Evolutionary conservation across 1,284 basidiomycete species (phyloP).

Genomic region (Apiotrichum gracile): DNA sequence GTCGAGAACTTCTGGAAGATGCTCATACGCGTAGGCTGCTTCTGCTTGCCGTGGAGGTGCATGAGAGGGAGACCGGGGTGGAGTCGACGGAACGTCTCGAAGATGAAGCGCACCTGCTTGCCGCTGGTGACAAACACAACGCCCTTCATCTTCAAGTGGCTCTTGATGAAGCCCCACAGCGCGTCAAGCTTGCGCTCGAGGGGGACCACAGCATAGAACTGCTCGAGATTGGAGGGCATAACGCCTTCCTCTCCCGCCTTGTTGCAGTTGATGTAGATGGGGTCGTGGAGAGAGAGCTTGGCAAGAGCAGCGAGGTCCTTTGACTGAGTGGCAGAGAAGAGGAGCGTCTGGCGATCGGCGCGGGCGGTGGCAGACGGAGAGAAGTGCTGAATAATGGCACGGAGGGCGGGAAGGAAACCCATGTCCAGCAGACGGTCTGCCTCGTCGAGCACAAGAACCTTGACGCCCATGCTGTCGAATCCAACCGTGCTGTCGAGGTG

Average conservation of each 20-base stretch:
- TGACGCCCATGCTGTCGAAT: slow-evolving; percentile 84
- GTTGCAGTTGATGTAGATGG: slow-evolving; percentile 67
- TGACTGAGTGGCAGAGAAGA: slow-evolving; percentile 96
- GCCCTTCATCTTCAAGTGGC: slow-evolving; percentile 83
- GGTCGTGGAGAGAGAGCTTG: slow-evolving; percentile 78
- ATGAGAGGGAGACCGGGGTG: slow-evolving; percentile 87
- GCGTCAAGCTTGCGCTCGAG: slow-evolving; percentile 86
- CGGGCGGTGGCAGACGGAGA: slow-evolving; percentile 58
- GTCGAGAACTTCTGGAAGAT: slow-evolving; percentile 77
- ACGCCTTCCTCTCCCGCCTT: slow-evolving; percentile 50
- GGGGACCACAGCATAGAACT: slow-evolving; percentile 79
- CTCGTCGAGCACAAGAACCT: slow-evolving; percentile 93
- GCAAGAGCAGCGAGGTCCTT: slow-evolving; percentile 85
- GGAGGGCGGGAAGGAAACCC: slow-evolving; percentile 84
- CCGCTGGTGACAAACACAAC: slow-evolving; percentile 93
- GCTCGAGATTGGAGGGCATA: slow-evolving; percentile 70
- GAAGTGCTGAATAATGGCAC: slow-evolving; percentile 78
- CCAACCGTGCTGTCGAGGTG: slow-evolving; percentile 98
- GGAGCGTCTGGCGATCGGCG: slow-evolving; percentile 70
- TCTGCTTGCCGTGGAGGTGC: slow-evolving; percentile 94
- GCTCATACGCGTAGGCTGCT: slow-evolving; percentile 77
- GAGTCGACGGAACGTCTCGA: slow-evolving; percentile 90
- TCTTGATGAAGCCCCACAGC: slow-evolving; percentile 92
- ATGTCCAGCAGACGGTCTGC: slow-evolving; percentile 95
- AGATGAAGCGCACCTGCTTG: slow-evolving; percentile 90